phyloP scores from a whole-genome alignment of 257 asterid genomes.

The Fraxinus anomala region DNA sequence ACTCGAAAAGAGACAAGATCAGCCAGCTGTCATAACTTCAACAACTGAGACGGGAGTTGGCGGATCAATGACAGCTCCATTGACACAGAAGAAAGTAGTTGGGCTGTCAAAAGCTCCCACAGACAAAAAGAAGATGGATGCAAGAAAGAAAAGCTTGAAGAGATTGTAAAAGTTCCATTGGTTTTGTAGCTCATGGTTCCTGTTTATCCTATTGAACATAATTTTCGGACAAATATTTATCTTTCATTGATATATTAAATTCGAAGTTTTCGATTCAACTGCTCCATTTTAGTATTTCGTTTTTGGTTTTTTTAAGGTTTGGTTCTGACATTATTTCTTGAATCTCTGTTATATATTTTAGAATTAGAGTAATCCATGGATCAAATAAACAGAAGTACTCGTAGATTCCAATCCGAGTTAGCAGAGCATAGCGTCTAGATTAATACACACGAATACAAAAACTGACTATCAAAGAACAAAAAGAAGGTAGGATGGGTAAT shows the following conservation, averaged over 20 bases:
- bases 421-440: too few species aligned
- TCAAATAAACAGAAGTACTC: too few species aligned
- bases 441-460: too few species aligned
- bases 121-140: slow-evolving; percentile 84
- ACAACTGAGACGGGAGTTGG: slow-evolving; percentile 52
- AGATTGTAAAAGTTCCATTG: slow-evolving; percentile 50
- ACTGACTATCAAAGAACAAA: too few species aligned
- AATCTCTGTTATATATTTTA: too few species aligned
- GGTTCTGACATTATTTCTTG: too few species aligned
- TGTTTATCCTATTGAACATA: slow-evolving; percentile 7
- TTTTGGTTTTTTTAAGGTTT: background rate
- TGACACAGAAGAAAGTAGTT: slow-evolving; percentile 59
- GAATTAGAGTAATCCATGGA: too few species aligned
- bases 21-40: slow-evolving; percentile 35
- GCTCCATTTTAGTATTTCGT: background rate
- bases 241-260: background rate
- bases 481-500: too few species aligned
- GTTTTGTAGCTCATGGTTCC: background rate
- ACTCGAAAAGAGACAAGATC: slow-evolving; percentile 57
- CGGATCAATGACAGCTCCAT: slow-evolving; percentile 48
- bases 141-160: slow-evolving; percentile 52
- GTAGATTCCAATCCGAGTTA: too few species aligned
- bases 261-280: background rate
- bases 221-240: background rate
- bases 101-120: slow-evolving; percentile 55